Conservation (phyloP, 257 asterid species). For the Fraxinus cuspidata region DNA sequence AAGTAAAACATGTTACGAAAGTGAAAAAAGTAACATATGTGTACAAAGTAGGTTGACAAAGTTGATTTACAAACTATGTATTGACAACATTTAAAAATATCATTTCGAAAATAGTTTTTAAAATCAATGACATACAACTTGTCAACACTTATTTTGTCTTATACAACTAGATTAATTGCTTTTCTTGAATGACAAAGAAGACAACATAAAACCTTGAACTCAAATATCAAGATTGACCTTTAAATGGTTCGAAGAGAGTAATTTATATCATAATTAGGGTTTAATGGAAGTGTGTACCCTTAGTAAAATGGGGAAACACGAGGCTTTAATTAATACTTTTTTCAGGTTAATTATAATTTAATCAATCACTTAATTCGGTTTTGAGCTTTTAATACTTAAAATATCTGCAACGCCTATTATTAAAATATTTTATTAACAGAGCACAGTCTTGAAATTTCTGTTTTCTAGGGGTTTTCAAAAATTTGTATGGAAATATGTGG, state of each 20-base stretch:
- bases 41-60: too few relatives aligned
- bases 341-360: slow-evolving; percentile 25
- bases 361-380: slow-evolving; percentile 44
- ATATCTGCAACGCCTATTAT: slow-evolving; percentile 20
- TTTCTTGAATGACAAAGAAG: slow-evolving; percentile 11
- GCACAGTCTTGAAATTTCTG: slow-evolving; percentile 25
- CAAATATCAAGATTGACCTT: slow-evolving; percentile 28
- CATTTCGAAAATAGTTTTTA: too few relatives aligned
- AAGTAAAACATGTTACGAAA: too few relatives aligned
- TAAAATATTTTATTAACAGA: background rate
- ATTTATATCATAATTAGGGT: slow-evolving; percentile 18
- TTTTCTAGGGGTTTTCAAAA: slow-evolving; percentile 23
- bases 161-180: background rate
- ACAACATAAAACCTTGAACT: slow-evolving; percentile 13
- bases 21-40: background rate
- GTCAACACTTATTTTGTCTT: too few relatives aligned
- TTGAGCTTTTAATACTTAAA: slow-evolving; percentile 42
- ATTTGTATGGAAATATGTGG: slow-evolving; percentile 30
- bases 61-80: too few relatives aligned
- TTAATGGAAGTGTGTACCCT: slow-evolving; percentile 28
- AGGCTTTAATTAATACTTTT: too few relatives aligned
- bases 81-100: too few relatives aligned
- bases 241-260: slow-evolving; percentile 9
- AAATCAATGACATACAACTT: too few relatives aligned
- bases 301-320: slow-evolving; percentile 53